Percentiles rank a stretch among this genome's conserved stretches.
These are phyloP conservation scores for Periconia digitata DNA, from an alignment of 2,329 filamentous ascomycete genomes.

Conservation along the genomic window DNA sequence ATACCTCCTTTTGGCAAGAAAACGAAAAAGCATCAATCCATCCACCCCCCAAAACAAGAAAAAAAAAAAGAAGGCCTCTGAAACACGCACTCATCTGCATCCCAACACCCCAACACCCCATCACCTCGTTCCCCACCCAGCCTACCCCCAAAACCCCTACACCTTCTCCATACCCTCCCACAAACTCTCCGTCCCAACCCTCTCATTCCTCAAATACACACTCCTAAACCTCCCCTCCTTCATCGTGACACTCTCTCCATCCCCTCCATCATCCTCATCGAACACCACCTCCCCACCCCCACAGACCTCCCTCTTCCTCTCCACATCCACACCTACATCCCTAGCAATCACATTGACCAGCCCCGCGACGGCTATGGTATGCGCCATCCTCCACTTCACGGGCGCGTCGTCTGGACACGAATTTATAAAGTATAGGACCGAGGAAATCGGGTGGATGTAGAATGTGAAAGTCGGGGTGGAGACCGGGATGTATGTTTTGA, in stretches of 20 bases:
- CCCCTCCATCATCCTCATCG: constrained; percentile 11
- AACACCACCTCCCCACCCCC: constrained; percentile 24
- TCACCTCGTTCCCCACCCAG: no score
- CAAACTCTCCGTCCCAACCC: constrained; percentile 23
- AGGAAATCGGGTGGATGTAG: constrained; percentile 21
- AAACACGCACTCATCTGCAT: no score
- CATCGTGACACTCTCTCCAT: background rate
- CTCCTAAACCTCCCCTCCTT: constrained; percentile 20
- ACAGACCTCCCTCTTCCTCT: constrained; percentile 33
- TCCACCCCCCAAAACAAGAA: no score
- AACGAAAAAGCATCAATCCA: no score
- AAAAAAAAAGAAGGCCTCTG: no score
- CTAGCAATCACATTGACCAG: constrained; percentile 30
- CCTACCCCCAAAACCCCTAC: background rate
- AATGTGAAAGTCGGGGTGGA: constrained; percentile 28
- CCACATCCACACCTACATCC: constrained; percentile 20
- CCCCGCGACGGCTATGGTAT: constrained; percentile 31
- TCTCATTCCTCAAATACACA: constrained; percentile 20
- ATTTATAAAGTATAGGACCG: constrained; percentile 27
- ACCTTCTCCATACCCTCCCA: constrained; percentile 18
- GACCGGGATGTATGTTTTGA: constrained; percentile 15
- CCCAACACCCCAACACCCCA: no score
- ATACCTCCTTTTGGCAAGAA: no score
- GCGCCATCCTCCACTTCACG: constrained; percentile 31
- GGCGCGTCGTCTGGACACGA: constrained; percentile 23